Base-by-base conservation (phyloP, 1,139 yeast species). In the Casaregolazyma lundiana region DNA sequence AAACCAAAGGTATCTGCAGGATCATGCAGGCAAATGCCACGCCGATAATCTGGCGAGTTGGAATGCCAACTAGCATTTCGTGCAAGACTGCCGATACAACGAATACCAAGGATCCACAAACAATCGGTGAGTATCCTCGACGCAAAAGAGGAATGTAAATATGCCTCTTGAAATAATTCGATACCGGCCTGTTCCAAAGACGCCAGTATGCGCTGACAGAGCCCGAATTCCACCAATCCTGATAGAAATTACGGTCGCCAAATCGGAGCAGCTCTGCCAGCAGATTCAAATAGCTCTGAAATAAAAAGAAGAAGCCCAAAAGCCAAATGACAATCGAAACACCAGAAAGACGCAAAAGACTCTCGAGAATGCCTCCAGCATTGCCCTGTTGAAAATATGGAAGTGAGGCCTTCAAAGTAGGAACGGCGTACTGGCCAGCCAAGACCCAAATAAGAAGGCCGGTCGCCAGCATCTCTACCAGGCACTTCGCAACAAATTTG, bases 191-290 rank as follows among this genome's bases (percentile, higher is more conserved):
- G 63, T 81, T 81, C 88, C 88, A 81, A 51, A 74, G 69, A 47
- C 82, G 71, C 65, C 86, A 77, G 65, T 77, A 82, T 48, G 81
- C 78, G 8, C 80, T 78, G 65, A 82, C 80, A 47, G 82, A 80
- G 17, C 80, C 76, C 45, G 85, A 77, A 48, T 82, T 78, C 88
- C 88, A 81, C 87, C 87, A 81, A 35, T 84, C 83, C 16, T 81
- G 83, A 58, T 82, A 82, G 62, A 82, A 82, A 49, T 79, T 81
- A 35, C 88, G 72, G 58, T 82, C 88, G 1, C 81, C 85, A 59
- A 76, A 82, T 30, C 72, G 59, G 46, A 78, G 75, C 36, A 81
- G 59, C 58, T 82, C 88, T 1, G 85, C 87, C 39, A 81, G 66
- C 4, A 75, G 70, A 56, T 80, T 81, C 52, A 81, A 67, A 41